phyloP scores from a whole-genome alignment of 2,329 filamentous ascomycete genomes.

The Colletotrichum siamense region DNA sequence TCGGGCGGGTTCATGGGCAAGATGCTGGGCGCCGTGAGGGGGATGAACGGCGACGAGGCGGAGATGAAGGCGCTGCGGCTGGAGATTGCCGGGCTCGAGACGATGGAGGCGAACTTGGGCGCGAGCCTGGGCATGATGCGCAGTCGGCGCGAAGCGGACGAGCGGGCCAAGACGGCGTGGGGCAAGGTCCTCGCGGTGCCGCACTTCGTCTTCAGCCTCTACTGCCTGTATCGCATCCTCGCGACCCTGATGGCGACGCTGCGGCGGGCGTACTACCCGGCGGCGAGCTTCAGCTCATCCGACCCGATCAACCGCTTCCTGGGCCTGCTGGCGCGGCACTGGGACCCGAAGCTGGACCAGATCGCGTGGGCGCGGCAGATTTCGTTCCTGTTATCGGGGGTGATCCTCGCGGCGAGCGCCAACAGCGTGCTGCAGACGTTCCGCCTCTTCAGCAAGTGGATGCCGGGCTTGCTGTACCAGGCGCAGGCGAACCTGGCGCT shows the following conservation, averaged over 20 bases:
- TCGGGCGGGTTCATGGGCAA: slow-evolving; percentile 71
- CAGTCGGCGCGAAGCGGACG: slow-evolving; percentile 66
- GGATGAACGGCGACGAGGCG: slow-evolving; percentile 63
- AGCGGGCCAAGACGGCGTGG: slow-evolving; percentile 68
- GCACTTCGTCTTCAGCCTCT: slow-evolving; percentile 75
- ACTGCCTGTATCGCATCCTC: slow-evolving; percentile 83
- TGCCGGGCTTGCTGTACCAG: slow-evolving; percentile 73
- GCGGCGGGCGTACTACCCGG: slow-evolving; percentile 59
- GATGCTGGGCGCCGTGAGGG: slow-evolving; percentile 74
- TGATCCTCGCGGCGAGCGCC: slow-evolving; percentile 83
- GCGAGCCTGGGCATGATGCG: slow-evolving; percentile 69
- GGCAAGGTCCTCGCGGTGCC: slow-evolving; percentile 69
- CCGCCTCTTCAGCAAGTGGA: slow-evolving; percentile 78
- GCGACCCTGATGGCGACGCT: slow-evolving; percentile 74
- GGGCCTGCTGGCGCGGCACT: slow-evolving; percentile 80
- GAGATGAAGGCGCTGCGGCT: slow-evolving; percentile 69
- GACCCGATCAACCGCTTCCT: slow-evolving; percentile 88
- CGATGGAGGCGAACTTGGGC: slow-evolving; percentile 77
- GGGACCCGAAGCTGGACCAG: slow-evolving; percentile 83
- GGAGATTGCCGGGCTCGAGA: slow-evolving; percentile 80
- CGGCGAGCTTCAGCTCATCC: slow-evolving; percentile 63
- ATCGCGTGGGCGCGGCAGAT: slow-evolving; percentile 85
- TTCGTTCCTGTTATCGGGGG: slow-evolving; percentile 80
- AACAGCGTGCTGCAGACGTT: slow-evolving; percentile 87
- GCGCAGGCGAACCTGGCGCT: slow-evolving; percentile 81